A percentile compares a stretch with the other conserved stretches of the same genome.
Conservation (phyloP, 192 early-diverging fungal species). For the Backusella circina region DNA sequence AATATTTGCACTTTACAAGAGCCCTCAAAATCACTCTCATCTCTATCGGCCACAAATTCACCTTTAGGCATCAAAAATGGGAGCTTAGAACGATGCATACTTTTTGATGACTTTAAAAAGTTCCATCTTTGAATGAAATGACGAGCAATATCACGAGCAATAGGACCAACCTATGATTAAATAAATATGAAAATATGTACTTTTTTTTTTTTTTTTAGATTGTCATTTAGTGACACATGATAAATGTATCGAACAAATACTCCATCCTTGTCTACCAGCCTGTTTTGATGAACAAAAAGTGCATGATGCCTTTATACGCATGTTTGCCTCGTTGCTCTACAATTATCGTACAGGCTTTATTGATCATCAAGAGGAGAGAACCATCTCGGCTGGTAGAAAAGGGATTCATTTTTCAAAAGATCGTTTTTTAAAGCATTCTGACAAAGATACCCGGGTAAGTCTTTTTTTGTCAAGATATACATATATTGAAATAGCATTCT, state of each 20-base stretch:
- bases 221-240: slow-evolving; percentile 48
- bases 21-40: too few species aligned
- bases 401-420: slow-evolving; percentile 25
- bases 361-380: slow-evolving; percentile 20
- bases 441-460: slow-evolving; percentile 33
- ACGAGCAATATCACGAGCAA: too few species aligned
- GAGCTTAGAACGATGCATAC: too few species aligned
- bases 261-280: slow-evolving; percentile 52
- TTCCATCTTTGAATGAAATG: too few species aligned
- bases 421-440: slow-evolving; percentile 38
- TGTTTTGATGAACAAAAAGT: slow-evolving; percentile 69
- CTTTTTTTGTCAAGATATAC: neutral
- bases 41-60: too few species aligned
- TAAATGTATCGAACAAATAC: slow-evolving; percentile 44
- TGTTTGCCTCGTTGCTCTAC: slow-evolving; percentile 73
- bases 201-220: slow-evolving; percentile 13
- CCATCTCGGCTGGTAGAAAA: slow-evolving; percentile 6
- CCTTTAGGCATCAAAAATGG: too few species aligned
- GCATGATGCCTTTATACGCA: slow-evolving; percentile 60
- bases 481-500: neutral
- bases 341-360: slow-evolving; percentile 62
- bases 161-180: too few species aligned
- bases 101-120: too few species aligned
- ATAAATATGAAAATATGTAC: too few species aligned
- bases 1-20: too few species aligned